Percentiles rank a stretch among this genome's conserved stretches.
Conservation (phyloP, 2,329 filamentous ascomycete species). For the Trichoderma atrobrunneum region DNA sequence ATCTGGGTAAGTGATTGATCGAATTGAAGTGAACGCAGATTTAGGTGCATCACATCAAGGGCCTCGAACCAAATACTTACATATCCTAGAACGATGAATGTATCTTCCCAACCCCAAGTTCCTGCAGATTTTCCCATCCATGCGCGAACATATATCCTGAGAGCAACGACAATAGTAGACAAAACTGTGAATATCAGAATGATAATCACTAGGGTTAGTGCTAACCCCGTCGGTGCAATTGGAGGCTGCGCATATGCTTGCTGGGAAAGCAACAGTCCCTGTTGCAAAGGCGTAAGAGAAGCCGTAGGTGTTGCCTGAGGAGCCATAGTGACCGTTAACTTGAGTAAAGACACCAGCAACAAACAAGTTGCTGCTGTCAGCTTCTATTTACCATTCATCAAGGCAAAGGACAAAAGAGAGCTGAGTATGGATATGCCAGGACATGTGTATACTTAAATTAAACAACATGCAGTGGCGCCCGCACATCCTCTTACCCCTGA, state of each 20-base stretch:
- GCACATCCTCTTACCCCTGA: not conserved
- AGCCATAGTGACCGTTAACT: not conserved
- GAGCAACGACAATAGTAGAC: not conserved
- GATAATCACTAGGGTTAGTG: not conserved
- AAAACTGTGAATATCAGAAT: not conserved
- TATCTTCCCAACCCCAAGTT: not conserved
- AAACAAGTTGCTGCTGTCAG: not conserved
- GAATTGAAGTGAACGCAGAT: fast-evolving
- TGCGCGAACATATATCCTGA: not conserved
- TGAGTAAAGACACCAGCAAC: not conserved
- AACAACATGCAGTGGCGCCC: not conserved
- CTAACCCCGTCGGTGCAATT: not conserved
- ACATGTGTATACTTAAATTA: not conserved
- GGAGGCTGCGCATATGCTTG: not conserved
- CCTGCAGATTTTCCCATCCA: not conserved
- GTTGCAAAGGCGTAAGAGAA: not conserved
- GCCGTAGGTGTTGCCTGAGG: not conserved
- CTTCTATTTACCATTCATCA: not conserved
- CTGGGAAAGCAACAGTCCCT: not conserved
- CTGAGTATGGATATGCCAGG: not conserved
- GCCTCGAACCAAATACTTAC: not conserved
- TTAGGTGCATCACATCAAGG: not conserved
- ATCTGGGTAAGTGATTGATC: not conserved
- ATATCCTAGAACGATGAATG: not conserved
- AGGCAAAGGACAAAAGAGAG: not conserved